These are phyloP conservation scores for Candida yuanshanica DNA, from an alignment of 805 yeast species.

Conservation along the genomic window DNA sequence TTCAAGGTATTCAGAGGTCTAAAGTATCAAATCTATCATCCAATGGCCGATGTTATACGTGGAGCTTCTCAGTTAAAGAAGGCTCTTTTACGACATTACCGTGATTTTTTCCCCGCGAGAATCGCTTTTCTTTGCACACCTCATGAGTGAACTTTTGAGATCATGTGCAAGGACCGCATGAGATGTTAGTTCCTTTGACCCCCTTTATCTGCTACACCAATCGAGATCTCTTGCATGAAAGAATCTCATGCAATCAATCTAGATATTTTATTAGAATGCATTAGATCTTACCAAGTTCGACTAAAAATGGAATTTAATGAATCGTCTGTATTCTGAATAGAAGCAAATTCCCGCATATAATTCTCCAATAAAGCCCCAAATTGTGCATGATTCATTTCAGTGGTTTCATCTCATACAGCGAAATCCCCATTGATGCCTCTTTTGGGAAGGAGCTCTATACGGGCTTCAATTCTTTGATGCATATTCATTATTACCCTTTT, in stretches of 20 bases:
- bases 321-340: neutral
- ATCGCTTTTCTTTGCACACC: no score
- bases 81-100: no score
- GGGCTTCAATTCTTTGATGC: slow-evolving; percentile 1
- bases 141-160: neutral
- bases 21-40: no score
- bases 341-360: neutral
- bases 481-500: neutral
- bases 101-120: no score
- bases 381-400: neutral
- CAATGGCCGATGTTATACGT: no score
- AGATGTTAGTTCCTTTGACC: no score
- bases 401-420: neutral
- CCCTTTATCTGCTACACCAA: no score
- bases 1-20: no score
- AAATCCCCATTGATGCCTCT: neutral
- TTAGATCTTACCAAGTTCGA: neutral
- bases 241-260: neutral
- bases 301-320: neutral
- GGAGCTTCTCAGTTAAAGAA: no score
- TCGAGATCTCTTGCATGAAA: no score
- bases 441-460: neutral
- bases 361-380: neutral
- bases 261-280: neutral
- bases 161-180: neutral